These are phyloP conservation scores for Naegleria gruberi DNA, from an alignment of 208 protist genomes.

Conservation along the genomic window DNA sequence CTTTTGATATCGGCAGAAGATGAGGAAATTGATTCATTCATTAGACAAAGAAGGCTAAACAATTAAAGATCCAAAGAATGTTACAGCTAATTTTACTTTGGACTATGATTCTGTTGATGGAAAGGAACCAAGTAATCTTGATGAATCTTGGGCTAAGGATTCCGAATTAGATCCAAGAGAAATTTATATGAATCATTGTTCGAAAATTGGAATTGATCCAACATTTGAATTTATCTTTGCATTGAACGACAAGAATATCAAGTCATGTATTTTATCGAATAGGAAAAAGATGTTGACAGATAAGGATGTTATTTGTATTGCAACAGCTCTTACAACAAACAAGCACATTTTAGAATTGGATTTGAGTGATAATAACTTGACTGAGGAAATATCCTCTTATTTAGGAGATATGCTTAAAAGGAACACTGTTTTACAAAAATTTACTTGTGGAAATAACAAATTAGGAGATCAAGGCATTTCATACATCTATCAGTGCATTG, in stretches of 20 bases:
- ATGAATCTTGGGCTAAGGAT: background rate
- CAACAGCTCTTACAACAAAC: background rate
- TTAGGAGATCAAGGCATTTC: background rate
- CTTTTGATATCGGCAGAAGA: no score
- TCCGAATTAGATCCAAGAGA: background rate
- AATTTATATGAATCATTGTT: conserved; percentile 3
- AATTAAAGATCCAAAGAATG: no score
- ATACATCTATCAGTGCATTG: background rate
- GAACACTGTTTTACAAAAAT: background rate
- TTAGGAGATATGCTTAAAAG: background rate
- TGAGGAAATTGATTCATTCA: no score
- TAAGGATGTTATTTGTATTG: background rate
- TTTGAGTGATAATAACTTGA: background rate
- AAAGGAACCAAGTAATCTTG: no score
- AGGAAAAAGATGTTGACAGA: background rate
- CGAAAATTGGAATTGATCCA: background rate
- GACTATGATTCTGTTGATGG: no score
- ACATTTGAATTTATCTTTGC: conserved; percentile 4
- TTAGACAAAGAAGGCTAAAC: no score
- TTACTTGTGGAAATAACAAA: background rate
- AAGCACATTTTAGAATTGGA: background rate
- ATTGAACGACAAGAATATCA: background rate
- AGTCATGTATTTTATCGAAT: conserved; percentile 7
- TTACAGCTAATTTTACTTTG: no score
- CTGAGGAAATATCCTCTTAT: background rate